A percentile compares a stretch with the other conserved stretches of the same genome.
These are phyloP conservation scores for Cenchrus fungigraminus DNA, from an alignment of 176 grass and related monocot genomes.

Conservation along the genomic window DNA sequence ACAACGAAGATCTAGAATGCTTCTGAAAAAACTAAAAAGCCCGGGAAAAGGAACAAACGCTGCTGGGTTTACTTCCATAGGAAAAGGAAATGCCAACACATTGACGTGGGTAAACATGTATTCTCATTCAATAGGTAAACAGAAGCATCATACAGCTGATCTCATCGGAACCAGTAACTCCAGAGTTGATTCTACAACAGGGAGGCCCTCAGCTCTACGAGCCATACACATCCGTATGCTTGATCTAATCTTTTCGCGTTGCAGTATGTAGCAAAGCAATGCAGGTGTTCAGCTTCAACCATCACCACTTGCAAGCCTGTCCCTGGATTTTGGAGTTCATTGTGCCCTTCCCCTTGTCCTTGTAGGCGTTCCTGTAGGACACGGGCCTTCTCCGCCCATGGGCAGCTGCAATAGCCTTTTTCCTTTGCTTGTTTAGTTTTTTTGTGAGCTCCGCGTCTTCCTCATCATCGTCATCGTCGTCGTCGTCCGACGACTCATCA, in stretches of 20 bases:
- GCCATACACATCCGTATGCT: neutral
- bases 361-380: constrained; percentile 75
- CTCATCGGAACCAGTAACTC: neutral
- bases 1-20: too few relatives aligned
- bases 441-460: constrained; percentile 55
- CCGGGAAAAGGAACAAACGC: too few relatives aligned
- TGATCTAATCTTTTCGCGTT: neutral
- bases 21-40: too few relatives aligned
- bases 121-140: neutral
- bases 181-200: neutral
- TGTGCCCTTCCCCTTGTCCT: constrained; percentile 87
- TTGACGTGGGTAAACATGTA: neutral
- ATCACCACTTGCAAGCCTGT: constrained; percentile 69
- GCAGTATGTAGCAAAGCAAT: neutral
- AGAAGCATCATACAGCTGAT: neutral
- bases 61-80: too few relatives aligned
- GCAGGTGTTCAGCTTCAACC: neutral
- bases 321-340: constrained; percentile 89
- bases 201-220: neutral
- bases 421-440: constrained; percentile 73
- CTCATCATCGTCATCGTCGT: constrained; percentile 6
- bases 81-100: neutral
- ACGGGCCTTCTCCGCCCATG: constrained; percentile 48
- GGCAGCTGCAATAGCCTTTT: constrained; percentile 56
- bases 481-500: constrained; percentile 22